Percentiles rank a stretch among this genome's conserved stretches.
Conservation (phyloP, 2,329 filamentous ascomycete species). For the Tolypocladium amazonense region DNA sequence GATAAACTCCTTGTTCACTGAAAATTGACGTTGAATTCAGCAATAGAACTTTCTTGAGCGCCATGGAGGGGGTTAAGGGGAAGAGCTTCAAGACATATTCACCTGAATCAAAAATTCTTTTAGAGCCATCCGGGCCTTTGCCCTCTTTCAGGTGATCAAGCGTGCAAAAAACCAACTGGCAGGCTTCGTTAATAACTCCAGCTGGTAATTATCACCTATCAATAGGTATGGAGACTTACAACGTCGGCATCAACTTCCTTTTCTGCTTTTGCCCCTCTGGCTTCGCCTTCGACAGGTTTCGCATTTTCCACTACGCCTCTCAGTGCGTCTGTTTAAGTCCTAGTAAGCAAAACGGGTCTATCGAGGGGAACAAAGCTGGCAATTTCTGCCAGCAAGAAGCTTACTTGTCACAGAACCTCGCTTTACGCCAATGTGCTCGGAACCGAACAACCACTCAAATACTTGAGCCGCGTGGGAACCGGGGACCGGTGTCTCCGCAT, state of each 20-base stretch:
- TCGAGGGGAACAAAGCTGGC: background rate
- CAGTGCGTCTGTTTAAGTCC: background rate
- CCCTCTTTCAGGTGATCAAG: background rate
- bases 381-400: background rate
- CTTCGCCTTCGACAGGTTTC: background rate
- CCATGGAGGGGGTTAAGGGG: background rate
- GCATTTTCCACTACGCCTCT: background rate
- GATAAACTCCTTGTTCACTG: background rate
- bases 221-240: background rate
- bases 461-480: background rate
- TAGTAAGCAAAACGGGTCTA: background rate
- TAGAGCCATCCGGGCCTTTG: background rate
- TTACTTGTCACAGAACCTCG: background rate
- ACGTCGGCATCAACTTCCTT: background rate
- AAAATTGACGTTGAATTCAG: background rate
- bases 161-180: background rate
- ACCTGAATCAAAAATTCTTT: background rate
- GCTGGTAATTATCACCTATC: background rate
- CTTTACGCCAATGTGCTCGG: background rate
- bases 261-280: background rate
- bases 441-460: background rate
- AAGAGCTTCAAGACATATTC: background rate
- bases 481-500: background rate
- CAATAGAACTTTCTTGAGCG: background rate
- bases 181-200: background rate